Evolutionary conservation across 176 grass and related monocot genomes (phyloP).

Genomic region (Carex kokanica): DNA sequence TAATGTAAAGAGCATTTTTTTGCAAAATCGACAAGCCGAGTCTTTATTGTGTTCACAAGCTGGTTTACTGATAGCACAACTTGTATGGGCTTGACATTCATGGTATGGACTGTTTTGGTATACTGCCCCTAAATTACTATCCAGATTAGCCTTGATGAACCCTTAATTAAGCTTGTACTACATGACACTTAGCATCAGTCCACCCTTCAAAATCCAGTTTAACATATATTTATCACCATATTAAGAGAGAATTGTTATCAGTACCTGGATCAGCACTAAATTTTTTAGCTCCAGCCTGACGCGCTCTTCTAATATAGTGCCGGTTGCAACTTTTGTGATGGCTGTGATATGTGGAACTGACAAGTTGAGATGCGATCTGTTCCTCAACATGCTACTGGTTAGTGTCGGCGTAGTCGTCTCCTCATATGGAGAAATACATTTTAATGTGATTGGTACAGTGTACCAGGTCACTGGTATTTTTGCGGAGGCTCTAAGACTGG

Average conservation of each 20-base stretch:
- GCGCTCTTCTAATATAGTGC: conserved; percentile 65
- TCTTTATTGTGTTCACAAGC: not conserved
- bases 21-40: not conserved
- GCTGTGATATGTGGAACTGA: conserved; percentile 92
- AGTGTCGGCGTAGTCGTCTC: conserved; percentile 97
- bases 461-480: conserved; percentile 99
- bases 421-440: conserved; percentile 96
- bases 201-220: not conserved
- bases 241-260: not conserved
- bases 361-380: conserved; percentile 89
- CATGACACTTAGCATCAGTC: not conserved
- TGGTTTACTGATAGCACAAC: not conserved
- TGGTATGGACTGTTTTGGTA: not conserved
- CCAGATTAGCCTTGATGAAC: not conserved
- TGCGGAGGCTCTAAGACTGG: conserved; percentile 92
- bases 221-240: not conserved
- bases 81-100: not conserved
- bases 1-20: not conserved
- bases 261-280: not conserved
- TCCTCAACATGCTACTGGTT: conserved; percentile 95
- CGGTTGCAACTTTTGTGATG: conserved; percentile 95
- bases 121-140: not conserved
- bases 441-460: conserved; percentile 88
- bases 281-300: conserved; percentile 22
- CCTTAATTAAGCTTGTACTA: not conserved